Evolutionary conservation across 1,284 basidiomycete genomes (phyloP).

Genomic region (Pseudozyma thailandica): DNA sequence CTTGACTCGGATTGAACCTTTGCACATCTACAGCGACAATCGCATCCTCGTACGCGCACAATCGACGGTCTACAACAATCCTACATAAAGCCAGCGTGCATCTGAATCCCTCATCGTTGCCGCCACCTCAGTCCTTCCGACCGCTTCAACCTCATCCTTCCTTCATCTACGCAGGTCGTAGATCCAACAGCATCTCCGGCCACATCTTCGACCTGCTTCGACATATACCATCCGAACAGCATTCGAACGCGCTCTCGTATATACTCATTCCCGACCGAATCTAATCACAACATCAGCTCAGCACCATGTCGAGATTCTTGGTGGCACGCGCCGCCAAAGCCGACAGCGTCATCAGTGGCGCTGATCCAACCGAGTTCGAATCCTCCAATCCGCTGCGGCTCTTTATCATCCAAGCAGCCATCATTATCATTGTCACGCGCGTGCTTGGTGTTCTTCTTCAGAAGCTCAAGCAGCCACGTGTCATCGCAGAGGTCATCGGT

Average conservation of each 20-base stretch:
- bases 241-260: no score
- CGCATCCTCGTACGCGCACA: no score
- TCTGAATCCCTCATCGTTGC: no score
- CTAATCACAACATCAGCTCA: neutral
- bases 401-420: constrained; percentile 81
- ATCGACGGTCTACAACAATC: no score
- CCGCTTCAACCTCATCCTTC: neutral
- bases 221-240: no score
- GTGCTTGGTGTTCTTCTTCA: constrained; percentile 75
- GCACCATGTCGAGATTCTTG: constrained; percentile 28
- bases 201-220: no score
- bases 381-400: constrained; percentile 77
- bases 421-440: constrained; percentile 76
- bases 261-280: no score
- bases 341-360: constrained; percentile 73
- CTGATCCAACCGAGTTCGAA: constrained; percentile 76
- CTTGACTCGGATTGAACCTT: no score
- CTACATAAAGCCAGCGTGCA: no score
- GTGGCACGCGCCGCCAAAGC: constrained; percentile 41
- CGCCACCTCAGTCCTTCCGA: neutral
- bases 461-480: constrained; percentile 81
- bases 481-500: constrained; percentile 87
- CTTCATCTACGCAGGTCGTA: no score
- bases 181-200: no score
- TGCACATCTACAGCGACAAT: no score